Evolutionary conservation across 2,329 filamentous ascomycete genomes (phyloP).

Genomic region (Leptosphaerulina australis): DNA sequence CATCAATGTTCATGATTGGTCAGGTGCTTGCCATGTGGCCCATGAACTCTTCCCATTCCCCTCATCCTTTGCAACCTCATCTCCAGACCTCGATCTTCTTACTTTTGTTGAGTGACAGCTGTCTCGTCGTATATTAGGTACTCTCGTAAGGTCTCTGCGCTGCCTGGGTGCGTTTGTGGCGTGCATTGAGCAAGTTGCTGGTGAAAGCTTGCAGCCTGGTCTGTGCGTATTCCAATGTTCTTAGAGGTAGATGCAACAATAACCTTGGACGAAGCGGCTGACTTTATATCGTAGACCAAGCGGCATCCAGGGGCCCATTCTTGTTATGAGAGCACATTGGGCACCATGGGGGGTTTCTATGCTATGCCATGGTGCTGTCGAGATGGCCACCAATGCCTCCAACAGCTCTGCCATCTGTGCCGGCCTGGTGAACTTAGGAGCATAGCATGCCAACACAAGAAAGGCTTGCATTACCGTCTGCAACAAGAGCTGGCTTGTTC

Average conservation of each 20-base stretch:
- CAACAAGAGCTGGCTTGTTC: background rate
- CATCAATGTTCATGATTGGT: constrained; percentile 17
- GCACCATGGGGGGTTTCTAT: background rate
- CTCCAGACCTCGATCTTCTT: background rate
- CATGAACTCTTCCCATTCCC: constrained; percentile 14
- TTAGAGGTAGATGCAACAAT: background rate
- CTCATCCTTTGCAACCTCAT: constrained; percentile 13
- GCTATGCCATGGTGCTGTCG: background rate
- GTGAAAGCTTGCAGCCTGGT: background rate
- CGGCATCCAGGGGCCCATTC: background rate
- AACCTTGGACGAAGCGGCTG: background rate
- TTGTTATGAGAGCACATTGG: background rate
- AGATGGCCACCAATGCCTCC: constrained; percentile 15
- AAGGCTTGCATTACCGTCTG: background rate
- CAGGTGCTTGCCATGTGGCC: constrained; percentile 15
- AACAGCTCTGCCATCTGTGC: constrained; percentile 13
- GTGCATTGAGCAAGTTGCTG: background rate
- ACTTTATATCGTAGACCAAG: background rate
- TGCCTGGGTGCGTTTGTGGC: background rate
- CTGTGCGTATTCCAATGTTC: constrained; percentile 3
- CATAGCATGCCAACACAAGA: background rate
- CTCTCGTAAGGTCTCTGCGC: too few species aligned
- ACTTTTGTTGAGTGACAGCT: background rate
- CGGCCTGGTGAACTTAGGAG: background rate
- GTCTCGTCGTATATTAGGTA: background rate